Conservation (phyloP, 2,329 filamentous ascomycete species). For the Verticillium nubilum region DNA sequence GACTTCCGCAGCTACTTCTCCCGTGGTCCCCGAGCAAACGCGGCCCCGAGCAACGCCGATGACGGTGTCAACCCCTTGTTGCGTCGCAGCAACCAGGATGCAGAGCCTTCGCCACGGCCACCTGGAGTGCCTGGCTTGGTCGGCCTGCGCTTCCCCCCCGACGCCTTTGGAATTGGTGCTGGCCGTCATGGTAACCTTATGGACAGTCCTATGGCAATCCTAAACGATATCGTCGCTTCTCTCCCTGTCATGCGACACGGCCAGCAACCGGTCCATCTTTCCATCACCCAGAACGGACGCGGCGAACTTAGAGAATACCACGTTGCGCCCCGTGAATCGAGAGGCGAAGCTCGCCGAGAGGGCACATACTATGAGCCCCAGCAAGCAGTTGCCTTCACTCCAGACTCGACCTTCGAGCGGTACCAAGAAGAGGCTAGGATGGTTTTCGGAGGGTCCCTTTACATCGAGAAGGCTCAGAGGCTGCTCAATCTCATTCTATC, state of each 20-base stretch:
- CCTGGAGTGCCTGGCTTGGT: conserved; percentile 41
- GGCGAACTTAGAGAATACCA: conserved; percentile 49
- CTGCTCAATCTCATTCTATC: conserved; percentile 66
- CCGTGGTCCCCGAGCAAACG: conserved; percentile 47
- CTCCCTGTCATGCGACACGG: conserved; percentile 42
- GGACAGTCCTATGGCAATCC: conserved; percentile 47
- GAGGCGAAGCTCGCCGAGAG: conserved; percentile 45
- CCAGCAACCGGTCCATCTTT: conserved; percentile 53
- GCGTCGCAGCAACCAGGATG: conserved; percentile 49
- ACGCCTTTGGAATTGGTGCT: conserved; percentile 32
- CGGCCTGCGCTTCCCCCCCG: conserved; percentile 43
- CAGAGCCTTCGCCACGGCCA: conserved; percentile 42
- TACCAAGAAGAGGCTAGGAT: conserved; percentile 90
- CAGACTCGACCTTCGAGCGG: conserved; percentile 58
- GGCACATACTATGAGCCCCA: conserved; percentile 52
- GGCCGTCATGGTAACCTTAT: conserved; percentile 24
- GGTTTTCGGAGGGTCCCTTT: conserved; percentile 64
- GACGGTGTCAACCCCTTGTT: conserved; percentile 86
- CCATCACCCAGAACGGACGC: conserved; percentile 45
- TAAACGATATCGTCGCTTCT: conserved; percentile 52
- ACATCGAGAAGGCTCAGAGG: conserved; percentile 61
- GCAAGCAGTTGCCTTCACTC: conserved; percentile 71
- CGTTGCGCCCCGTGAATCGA: conserved; percentile 33
- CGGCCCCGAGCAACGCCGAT: conserved; percentile 55
- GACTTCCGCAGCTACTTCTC: conserved; percentile 46